Conservation (phyloP, 352 stramenopile genomes). For the Globisporangium nagaii region DNA sequence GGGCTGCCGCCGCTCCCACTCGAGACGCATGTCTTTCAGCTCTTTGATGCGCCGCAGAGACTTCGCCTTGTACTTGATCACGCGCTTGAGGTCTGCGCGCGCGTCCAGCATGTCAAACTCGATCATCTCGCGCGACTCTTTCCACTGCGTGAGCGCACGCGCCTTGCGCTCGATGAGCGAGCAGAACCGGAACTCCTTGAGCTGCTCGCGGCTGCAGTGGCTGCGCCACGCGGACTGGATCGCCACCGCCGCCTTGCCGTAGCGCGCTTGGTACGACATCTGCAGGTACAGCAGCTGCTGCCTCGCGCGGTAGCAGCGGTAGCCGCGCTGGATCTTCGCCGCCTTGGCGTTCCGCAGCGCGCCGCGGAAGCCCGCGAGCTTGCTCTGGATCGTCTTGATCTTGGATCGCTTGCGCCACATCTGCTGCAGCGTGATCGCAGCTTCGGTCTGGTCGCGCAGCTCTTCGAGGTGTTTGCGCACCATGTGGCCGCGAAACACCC, state of each 20-base stretch:
- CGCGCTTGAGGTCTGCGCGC: constrained; percentile 46
- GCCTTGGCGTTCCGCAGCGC: constrained; percentile 35
- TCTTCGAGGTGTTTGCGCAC: constrained; percentile 49
- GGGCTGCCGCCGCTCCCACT: constrained; percentile 75
- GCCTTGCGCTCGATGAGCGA: constrained; percentile 63
- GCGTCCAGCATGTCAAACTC: constrained; percentile 69
- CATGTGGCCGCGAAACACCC: constrained; percentile 63
- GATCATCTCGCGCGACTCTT: constrained; percentile 62
- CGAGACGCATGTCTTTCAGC: constrained; percentile 68
- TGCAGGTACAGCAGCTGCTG: constrained; percentile 31
- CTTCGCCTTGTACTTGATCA: constrained; percentile 78
- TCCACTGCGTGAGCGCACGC: constrained; percentile 36
- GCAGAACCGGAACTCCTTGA: constrained; percentile 66
- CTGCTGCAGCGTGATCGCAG: constrained; percentile 69
- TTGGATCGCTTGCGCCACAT: constrained; percentile 55
- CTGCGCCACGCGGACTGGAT: constrained; percentile 74
- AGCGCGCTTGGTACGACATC: constrained; percentile 31
- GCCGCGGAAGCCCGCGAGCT: constrained; percentile 32
- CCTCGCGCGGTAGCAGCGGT: constrained; percentile 52
- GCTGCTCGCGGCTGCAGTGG: constrained; percentile 42
- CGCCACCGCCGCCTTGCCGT: constrained; percentile 50
- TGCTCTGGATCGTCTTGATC: constrained; percentile 33
- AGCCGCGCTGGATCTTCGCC: constrained; percentile 46
- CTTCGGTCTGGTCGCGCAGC: constrained; percentile 49
- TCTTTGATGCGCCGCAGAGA: constrained; percentile 62